These are phyloP conservation scores for Przewalskia tangutica DNA, from an alignment of 257 asterid genomes.

Conservation along the genomic window DNA sequence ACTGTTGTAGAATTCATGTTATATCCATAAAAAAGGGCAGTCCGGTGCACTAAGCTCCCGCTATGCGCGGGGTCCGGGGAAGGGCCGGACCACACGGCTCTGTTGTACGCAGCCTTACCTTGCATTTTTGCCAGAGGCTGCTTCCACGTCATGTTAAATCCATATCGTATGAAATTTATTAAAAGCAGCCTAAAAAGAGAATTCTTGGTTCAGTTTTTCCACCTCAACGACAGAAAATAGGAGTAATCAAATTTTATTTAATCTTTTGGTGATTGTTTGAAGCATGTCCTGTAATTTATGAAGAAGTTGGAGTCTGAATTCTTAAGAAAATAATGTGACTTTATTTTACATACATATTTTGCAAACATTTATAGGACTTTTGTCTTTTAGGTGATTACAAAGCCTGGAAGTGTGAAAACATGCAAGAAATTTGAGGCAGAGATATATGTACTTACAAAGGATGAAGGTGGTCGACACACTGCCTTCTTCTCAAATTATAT, in stretches of 20 bases:
- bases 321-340: not conserved
- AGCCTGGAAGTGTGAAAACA: constrained; percentile 71
- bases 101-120: too few species aligned
- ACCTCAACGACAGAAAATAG: not conserved
- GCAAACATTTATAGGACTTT: not conserved
- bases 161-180: not conserved
- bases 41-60: too few species aligned
- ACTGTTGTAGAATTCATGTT: not conserved
- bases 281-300: not conserved
- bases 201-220: not conserved
- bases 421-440: constrained; percentile 97
- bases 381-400: constrained; percentile 72
- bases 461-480: constrained; percentile 99
- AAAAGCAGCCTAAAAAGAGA: not conserved
- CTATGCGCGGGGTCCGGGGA: too few species aligned
- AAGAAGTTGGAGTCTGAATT: not conserved
- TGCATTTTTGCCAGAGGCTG: too few species aligned
- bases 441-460: constrained; percentile 95
- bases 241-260: not conserved
- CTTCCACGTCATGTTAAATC: not conserved
- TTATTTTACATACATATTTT: not conserved
- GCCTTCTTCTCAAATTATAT: constrained; percentile 91
- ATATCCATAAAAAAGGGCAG: too few species aligned
- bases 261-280: not conserved
- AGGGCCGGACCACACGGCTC: too few species aligned